A percentile compares a stretch with the other conserved stretches of the same genome.
Conservation (phyloP, 2,329 filamentous ascomycete genomes). For the Purpureocillium takamizusanense region DNA sequence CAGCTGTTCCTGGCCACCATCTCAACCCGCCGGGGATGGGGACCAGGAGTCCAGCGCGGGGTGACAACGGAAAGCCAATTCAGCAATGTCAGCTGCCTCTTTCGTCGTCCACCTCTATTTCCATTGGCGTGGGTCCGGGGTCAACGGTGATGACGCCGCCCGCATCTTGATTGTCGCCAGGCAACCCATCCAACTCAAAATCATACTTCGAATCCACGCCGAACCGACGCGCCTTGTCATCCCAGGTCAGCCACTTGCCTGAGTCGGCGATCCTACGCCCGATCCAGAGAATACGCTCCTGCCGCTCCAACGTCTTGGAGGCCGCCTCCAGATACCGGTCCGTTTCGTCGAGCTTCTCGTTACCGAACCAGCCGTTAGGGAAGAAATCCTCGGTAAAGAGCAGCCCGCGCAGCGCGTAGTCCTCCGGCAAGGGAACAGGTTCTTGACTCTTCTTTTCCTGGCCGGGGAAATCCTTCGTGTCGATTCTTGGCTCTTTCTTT, state of each 20-base stretch:
- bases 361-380: slow-evolving; percentile 48
- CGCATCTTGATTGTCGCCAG: background rate
- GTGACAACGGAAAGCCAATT: no score
- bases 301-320: slow-evolving; percentile 47
- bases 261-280: slow-evolving; percentile 36
- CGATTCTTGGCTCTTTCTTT: slow-evolving; percentile 25
- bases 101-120: no score
- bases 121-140: no score
- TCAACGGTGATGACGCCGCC: background rate
- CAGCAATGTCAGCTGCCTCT: no score
- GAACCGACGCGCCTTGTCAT: slow-evolving; percentile 28
- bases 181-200: slow-evolving; percentile 16
- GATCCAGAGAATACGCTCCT: slow-evolving; percentile 50
- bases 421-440: slow-evolving; percentile 55
- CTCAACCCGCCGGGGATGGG: no score
- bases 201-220: slow-evolving; percentile 27
- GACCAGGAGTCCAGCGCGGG: no score
- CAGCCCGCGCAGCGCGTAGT: slow-evolving; percentile 57
- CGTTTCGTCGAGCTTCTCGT: slow-evolving; percentile 54
- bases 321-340: slow-evolving; percentile 55
- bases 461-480: slow-evolving; percentile 35
- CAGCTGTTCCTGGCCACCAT: no score
- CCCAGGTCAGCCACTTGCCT: slow-evolving; percentile 37
- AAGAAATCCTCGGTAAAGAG: slow-evolving; percentile 52
- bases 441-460: slow-evolving; percentile 28